Base-by-base conservation (phyloP, 805 yeast species). In the Saccharomycopsis vini region DNA sequence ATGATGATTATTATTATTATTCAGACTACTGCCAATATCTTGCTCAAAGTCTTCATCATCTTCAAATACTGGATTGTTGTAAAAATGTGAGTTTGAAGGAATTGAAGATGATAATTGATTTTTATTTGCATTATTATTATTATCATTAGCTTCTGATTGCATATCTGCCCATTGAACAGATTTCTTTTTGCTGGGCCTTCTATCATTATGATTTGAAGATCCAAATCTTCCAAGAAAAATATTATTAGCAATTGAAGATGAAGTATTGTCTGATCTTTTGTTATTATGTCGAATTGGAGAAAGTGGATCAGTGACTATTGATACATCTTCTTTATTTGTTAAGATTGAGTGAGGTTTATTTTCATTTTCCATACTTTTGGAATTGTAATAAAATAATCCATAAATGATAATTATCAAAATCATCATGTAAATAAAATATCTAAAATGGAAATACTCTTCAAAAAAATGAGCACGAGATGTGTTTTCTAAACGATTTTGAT, bases 111-210 rank as follows among this genome's bases (percentile, higher is more conserved):
- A n/a, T n/a, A n/a, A n/a, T n/a, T n/a, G n/a, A n/a, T n/a, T n/a
- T n/a, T n/a, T n/a, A n/a, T n/a, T n/a, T n/a, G n/a, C 33, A 30
- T 16, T 13, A 13, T 6, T 18, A 18, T 33, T 22, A 6, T 33
- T 22, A 7, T 15, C 21, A 16, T 33, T 6, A 7, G 6, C 30
- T 16, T 26, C 33, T 15, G 19, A 29, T 39, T 49, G 52, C 20
- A 40, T 31, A 40, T 49, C 52, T 6, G 52, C 52, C 52, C 52
- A 49, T 34, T 49, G 52, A 16, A 49, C 52, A 18, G 50, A 41
- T 34, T 49, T 49, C 33, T 49, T 49, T 16, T 31, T 42, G 5
- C 42, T 29, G 26, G 28, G 16, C 6, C 32, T 16, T 38, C 36
- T 37, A 20, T 22, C 28, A 9, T 19, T 19, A n/a, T n/a, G n/a